These are phyloP conservation scores for Athelia psychrophila DNA, from an alignment of 1,284 basidiomycete genomes.

Conservation along the genomic window DNA sequence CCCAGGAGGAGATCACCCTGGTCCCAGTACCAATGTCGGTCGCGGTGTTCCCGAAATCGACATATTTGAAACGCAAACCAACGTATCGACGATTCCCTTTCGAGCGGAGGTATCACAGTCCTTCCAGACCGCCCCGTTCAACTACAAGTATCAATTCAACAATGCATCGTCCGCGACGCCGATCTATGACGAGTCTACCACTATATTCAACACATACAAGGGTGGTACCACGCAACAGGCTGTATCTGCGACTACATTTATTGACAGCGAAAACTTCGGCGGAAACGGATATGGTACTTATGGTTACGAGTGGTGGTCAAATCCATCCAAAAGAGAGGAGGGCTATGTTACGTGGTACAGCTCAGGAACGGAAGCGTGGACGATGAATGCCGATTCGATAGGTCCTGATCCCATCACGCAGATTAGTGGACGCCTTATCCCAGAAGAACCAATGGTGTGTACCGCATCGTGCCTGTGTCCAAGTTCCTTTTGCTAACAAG, in stretches of 20 bases:
- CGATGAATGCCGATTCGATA: constrained; percentile 54
- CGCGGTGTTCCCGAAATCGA: constrained; percentile 87
- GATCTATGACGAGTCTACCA: constrained; percentile 48
- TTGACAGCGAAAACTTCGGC: constrained; percentile 53
- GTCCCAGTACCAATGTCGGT: constrained; percentile 72
- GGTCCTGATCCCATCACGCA: constrained; percentile 53
- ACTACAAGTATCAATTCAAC: constrained; percentile 62
- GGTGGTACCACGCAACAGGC: constrained; percentile 84
- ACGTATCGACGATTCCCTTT: constrained; percentile 40
- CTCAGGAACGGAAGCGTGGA: constrained; percentile 63
- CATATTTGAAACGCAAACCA: constrained; percentile 70
- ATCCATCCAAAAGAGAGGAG: constrained; percentile 55
- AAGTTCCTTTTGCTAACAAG: too few relatives aligned
- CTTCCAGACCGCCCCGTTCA: constrained; percentile 79
- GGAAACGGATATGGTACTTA: constrained; percentile 53
- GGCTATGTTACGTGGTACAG: constrained; percentile 78
- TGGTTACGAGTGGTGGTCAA: constrained; percentile 75
- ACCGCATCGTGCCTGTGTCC: background rate
- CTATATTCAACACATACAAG: constrained; percentile 67
- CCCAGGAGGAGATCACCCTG: constrained; percentile 78
- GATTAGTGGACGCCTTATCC: constrained; percentile 62
- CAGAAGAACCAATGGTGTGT: constrained; percentile 70
- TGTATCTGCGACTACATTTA: constrained; percentile 59
- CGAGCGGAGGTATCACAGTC: constrained; percentile 75
- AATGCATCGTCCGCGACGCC: constrained; percentile 51